Conservation (phyloP, 805 yeast genomes). For the Starmera caribaea region DNA sequence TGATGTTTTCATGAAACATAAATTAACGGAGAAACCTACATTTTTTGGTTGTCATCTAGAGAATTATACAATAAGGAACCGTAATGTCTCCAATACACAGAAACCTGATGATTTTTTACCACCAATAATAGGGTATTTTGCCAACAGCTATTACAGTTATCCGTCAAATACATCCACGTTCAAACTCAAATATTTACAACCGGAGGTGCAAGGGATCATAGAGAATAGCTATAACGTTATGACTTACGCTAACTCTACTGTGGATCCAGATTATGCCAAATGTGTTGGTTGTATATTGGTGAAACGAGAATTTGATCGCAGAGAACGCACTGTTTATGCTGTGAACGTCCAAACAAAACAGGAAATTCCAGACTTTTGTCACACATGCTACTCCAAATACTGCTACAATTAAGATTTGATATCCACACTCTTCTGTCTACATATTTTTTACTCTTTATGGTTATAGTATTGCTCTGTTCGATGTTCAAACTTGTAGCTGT, state of each 20-base stretch:
- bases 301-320: conserved; percentile 41
- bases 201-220: conserved; percentile 36
- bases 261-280: conserved; percentile 24
- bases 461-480: too few relatives aligned
- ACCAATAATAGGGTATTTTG: conserved; percentile 44
- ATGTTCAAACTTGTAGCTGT: too few relatives aligned
- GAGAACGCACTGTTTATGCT: conserved; percentile 1
- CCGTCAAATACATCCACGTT: conserved; percentile 51
- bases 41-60: conserved; percentile 64
- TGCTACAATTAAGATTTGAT: too few relatives aligned
- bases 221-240: conserved; percentile 44
- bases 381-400: too few relatives aligned
- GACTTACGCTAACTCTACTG: conserved; percentile 31
- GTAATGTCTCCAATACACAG: neutral
- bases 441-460: too few relatives aligned
- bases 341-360: too few relatives aligned
- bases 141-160: conserved; percentile 33
- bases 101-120: conserved; percentile 23
- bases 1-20: conserved; percentile 34
- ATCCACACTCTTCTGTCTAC: too few relatives aligned
- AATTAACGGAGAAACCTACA: conserved; percentile 51
- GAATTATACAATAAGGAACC: conserved; percentile 5
- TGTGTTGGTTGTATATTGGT: conserved; percentile 52
- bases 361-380: too few relatives aligned
- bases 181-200: conserved; percentile 36